Base-by-base conservation (phyloP, 2,329 filamentous ascomycete genomes). In the Cytospora piceicola region DNA sequence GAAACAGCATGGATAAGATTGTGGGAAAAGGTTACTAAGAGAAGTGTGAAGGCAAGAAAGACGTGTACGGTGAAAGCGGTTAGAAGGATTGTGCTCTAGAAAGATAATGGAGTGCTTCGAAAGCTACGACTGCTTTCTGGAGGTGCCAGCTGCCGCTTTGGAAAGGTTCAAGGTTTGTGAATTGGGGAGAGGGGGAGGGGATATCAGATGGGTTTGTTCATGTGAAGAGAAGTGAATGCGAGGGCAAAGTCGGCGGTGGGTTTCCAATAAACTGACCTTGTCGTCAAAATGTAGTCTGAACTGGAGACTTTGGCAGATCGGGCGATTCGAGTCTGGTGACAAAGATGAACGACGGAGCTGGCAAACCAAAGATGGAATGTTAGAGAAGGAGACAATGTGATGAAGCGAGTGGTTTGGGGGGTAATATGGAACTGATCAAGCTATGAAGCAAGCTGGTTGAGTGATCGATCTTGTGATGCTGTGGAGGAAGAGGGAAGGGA, bases 341-440 rank as follows among this genome's bases (percentile, higher is more conserved):
- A 63, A 29, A 55, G 34, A 34, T 64, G 55, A 53, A 55, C 63
- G 64, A 55, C 55, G 58, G 36, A 63, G 65, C 55, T 60, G 63
- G 60, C 58, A 69, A 60, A 58, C 27, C 24, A 51, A 57, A 29
- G 58, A 58, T 65, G 54, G 66, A 58, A 62, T 67, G 65, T 63
- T 55, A 52, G 59, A 60, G 61, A 66, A 64, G 54, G 67, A 81
- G 79, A 78, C 76, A 77, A 75, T 79, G 79, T 78, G 75, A 80
- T 81, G 79, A 83, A 86, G 82, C 80, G 82, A 85, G 80, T 75
- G 80, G 69, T 67, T 66, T 68, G 66, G 76, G 76, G 74, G 78
- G 79, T 82, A 81, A 83, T 80, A 82, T 83, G 82, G 80, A 85
- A 84, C 34, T 81, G 82, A 81, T 80, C 81, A 77, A 84, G 82